Conservation (phyloP, 805 yeast genomes). For the Spathaspora gorwiae region DNA sequence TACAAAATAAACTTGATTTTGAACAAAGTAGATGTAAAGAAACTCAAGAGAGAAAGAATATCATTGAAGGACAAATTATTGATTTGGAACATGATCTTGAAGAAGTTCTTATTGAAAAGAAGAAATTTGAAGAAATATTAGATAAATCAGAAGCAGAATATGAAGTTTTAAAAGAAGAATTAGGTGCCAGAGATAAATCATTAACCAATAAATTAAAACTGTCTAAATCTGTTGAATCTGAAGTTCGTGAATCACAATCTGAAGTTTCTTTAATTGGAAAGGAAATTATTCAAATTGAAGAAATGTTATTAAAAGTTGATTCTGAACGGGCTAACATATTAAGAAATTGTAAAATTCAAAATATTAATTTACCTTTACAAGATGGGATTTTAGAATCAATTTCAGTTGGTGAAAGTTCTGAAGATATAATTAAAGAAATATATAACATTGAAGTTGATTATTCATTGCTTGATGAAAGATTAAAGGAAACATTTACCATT, state of each 20-base stretch:
- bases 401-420: conserved; percentile 52
- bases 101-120: conserved; percentile 29
- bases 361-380: conserved; percentile 55
- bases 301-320: conserved; percentile 48
- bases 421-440: conserved; percentile 34
- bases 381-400: conserved; percentile 59
- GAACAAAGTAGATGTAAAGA: conserved; percentile 58
- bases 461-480: conserved; percentile 37
- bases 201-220: conserved; percentile 18
- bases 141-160: conserved; percentile 25
- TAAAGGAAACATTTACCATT: conserved; percentile 37
- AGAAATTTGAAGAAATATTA: conserved; percentile 16
- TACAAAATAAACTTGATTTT: conserved; percentile 59
- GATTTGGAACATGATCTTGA: conserved; percentile 31
- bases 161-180: conserved; percentile 20
- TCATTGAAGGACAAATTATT: conserved; percentile 36
- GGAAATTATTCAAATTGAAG: conserved; percentile 42
- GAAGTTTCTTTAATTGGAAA: conserved; percentile 28
- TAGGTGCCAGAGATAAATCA: conserved; percentile 6
- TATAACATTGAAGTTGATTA: conserved; percentile 56
- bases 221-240: conserved; percentile 26
- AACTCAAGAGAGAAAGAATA: conserved; percentile 42
- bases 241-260: conserved; percentile 33
- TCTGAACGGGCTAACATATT: conserved; percentile 56
- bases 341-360: conserved; percentile 72